Percentiles rank a stretch among this genome's conserved stretches.
Conservation (phyloP, 345 rosid species). For the Salix dunnii region DNA sequence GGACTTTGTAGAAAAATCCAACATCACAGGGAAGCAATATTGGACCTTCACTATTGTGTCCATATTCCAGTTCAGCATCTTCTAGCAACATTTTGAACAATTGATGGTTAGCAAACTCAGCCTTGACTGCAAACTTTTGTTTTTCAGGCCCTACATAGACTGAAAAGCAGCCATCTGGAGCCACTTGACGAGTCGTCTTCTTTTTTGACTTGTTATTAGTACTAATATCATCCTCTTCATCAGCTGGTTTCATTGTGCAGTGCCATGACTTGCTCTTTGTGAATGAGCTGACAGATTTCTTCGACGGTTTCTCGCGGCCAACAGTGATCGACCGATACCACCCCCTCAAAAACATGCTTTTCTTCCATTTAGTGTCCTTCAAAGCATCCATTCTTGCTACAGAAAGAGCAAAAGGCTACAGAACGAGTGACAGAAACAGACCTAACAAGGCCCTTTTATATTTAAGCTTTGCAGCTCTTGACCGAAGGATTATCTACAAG, state of each 20-base stretch:
- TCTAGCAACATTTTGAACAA: slow-evolving; percentile 65
- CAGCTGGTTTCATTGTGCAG: neutral
- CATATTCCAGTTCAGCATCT: slow-evolving; percentile 70
- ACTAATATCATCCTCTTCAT: neutral
- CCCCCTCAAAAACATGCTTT: slow-evolving; percentile 6
- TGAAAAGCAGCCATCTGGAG: slow-evolving; percentile 61
- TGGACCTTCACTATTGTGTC: slow-evolving; percentile 58
- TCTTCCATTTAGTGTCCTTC: slow-evolving; percentile 15
- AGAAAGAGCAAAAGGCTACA: neutral
- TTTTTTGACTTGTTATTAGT: neutral
- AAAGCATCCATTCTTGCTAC: slow-evolving; percentile 7
- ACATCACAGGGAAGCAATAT: slow-evolving; percentile 71
- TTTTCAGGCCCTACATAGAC: slow-evolving; percentile 69
- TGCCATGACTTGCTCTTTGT: slow-evolving; percentile 20
- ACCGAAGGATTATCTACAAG: no score
- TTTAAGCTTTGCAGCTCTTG: no score
- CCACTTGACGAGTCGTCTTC: slow-evolving; percentile 16
- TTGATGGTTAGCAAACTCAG: slow-evolving; percentile 60
- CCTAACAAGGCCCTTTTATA: neutral
- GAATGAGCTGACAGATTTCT: neutral
- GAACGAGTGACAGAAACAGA: no score
- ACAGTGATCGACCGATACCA: slow-evolving; percentile 15
- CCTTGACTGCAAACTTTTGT: slow-evolving; percentile 49
- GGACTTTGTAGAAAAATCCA: slow-evolving; percentile 50
- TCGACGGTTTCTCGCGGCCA: neutral